Conservation (phyloP, 2,329 filamentous ascomycete species). For the Aspergillus aculeatinus region DNA sequence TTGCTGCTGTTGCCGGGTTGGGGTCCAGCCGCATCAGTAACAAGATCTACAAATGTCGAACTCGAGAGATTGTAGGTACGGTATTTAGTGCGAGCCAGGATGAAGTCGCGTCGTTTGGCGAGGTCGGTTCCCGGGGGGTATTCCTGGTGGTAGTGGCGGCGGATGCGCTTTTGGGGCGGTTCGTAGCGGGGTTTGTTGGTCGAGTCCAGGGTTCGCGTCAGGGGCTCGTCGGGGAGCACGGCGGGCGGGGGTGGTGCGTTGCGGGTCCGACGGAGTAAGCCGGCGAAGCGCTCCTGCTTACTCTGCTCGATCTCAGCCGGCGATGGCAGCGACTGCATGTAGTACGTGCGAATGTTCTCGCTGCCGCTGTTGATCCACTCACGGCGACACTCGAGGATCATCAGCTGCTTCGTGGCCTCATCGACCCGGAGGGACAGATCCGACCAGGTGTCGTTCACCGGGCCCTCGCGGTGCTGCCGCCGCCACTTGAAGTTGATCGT, state of each 20-base stretch:
- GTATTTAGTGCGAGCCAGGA: slow-evolving; percentile 46
- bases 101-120: slow-evolving; percentile 38
- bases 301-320: slow-evolving; percentile 25
- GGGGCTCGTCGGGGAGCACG: slow-evolving; percentile 28
- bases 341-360: slow-evolving; percentile 64
- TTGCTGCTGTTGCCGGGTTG: slow-evolving; percentile 4
- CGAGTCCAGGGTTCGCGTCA: slow-evolving; percentile 28
- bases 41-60: slow-evolving; percentile 44
- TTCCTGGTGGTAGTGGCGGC: slow-evolving; percentile 42
- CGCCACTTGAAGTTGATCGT: slow-evolving; percentile 60
- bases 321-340: slow-evolving; percentile 49
- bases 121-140: slow-evolving; percentile 30
- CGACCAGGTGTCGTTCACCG: slow-evolving; percentile 73
- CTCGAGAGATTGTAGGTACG: slow-evolving; percentile 43
- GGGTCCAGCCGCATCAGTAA: slow-evolving; percentile 37
- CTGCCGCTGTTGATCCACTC: slow-evolving; percentile 63
- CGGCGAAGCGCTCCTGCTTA: slow-evolving; percentile 1
- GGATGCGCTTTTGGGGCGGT: slow-evolving; percentile 37
- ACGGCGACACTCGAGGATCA: slow-evolving; percentile 66
- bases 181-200: slow-evolving; percentile 35
- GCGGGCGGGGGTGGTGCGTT: slow-evolving; percentile 15
- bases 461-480: slow-evolving; percentile 66
- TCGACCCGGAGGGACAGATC: slow-evolving; percentile 63
- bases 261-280: background rate
- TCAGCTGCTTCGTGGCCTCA: slow-evolving; percentile 57